A percentile compares a stretch with the other conserved stretches of the same genome.
Conservation (phyloP, 2,329 filamentous ascomycete species). For the Tolypocladium ovalisporum region DNA sequence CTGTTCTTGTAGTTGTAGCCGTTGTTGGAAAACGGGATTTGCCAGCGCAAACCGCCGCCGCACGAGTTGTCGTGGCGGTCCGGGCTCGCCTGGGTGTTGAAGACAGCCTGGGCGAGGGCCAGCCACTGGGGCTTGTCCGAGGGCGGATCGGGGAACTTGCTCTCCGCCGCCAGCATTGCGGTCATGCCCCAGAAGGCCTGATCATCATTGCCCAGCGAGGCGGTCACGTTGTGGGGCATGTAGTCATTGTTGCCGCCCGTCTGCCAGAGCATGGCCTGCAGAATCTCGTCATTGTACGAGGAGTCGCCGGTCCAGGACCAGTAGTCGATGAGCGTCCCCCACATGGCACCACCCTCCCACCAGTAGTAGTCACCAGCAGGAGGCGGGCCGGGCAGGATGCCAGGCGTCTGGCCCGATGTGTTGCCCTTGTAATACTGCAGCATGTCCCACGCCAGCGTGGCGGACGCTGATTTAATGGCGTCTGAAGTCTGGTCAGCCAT, state of each 20-base stretch:
- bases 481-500: conserved; percentile 11
- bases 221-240: conserved; percentile 43
- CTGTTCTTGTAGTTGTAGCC: conserved; percentile 69
- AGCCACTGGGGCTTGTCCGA: conserved; percentile 39
- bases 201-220: conserved; percentile 50
- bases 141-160: conserved; percentile 44
- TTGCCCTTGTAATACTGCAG: conserved; percentile 36
- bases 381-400: conserved; percentile 37
- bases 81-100: conserved; percentile 40
- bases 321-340: conserved; percentile 53
- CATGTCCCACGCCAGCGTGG: conserved; percentile 30
- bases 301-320: conserved; percentile 51
- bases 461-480: conserved; percentile 27
- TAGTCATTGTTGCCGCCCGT: conserved; percentile 41
- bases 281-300: conserved; percentile 44
- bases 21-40: conserved; percentile 63
- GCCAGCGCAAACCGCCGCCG: conserved; percentile 61
- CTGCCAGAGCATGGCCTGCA: conserved; percentile 40
- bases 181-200: conserved; percentile 58
- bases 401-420: conserved; percentile 30
- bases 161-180: conserved; percentile 48
- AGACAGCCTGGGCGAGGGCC: conserved; percentile 52
- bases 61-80: conserved; percentile 47
- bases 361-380: conserved; percentile 45
- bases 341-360: conserved; percentile 56